Evolutionary conservation across 2,329 filamentous ascomycete species (phyloP).

Genomic region (Aspergillus pseudoviridinutans): DNA sequence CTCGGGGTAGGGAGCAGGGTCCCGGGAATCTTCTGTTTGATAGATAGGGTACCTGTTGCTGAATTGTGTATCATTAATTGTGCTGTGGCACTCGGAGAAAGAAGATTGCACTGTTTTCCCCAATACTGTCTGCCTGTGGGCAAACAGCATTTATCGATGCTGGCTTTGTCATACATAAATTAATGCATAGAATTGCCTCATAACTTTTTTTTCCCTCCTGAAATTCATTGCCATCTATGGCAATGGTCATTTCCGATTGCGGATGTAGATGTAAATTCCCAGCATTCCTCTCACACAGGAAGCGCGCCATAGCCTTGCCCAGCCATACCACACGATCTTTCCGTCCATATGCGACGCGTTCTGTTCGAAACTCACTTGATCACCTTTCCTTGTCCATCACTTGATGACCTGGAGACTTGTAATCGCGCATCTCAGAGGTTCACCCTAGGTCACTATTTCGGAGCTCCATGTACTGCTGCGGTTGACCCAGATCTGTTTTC

Average conservation of each 20-base stretch:
- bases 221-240: not conserved
- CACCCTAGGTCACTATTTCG: too few relatives aligned
- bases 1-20: slow-evolving; percentile 15
- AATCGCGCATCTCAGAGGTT: not conserved
- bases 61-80: slow-evolving; percentile 27
- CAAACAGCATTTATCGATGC: slow-evolving; percentile 8
- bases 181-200: slow-evolving; percentile 9
- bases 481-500: not conserved
- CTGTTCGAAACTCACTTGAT: not conserved
- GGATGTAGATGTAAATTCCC: too few relatives aligned
- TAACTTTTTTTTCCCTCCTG: not conserved
- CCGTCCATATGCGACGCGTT: too few relatives aligned
- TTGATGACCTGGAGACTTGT: not conserved
- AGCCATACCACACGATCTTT: too few relatives aligned
- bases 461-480: not conserved
- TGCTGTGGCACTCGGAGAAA: slow-evolving; percentile 29
- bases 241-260: too few relatives aligned
- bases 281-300: too few relatives aligned
- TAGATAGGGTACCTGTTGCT: slow-evolving; percentile 19
- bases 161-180: slow-evolving; percentile 12
- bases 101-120: slow-evolving; percentile 25
- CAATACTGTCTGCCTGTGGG: not conserved
- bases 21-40: slow-evolving; percentile 8
- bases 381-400: too few relatives aligned
- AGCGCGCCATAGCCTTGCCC: too few relatives aligned